Conservation (phyloP, 768 basidiomycete species). For the Pleurotus tuber-regium region DNA sequence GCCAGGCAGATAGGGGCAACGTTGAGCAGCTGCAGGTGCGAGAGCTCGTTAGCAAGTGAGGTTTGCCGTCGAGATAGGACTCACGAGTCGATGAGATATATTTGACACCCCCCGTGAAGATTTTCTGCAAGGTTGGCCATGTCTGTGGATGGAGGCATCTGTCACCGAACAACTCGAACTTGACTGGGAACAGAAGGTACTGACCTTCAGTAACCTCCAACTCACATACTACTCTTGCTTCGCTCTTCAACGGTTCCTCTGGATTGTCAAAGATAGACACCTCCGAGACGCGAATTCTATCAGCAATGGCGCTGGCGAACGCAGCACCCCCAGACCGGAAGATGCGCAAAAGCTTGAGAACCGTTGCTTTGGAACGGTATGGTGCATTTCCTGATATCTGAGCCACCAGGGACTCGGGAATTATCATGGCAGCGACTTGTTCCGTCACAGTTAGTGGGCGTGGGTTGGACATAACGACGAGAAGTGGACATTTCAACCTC, state of each 20-base stretch:
- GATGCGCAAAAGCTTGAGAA: background rate
- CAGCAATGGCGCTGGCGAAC: background rate
- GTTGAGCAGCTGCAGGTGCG: slow-evolving; percentile 38
- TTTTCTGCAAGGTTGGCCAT: slow-evolving; percentile 51
- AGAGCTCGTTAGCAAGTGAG: background rate
- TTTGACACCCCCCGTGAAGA: slow-evolving; percentile 58
- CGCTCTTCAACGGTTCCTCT: background rate
- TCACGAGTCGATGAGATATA: slow-evolving; percentile 54
- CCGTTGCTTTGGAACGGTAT: background rate
- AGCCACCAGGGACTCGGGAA: background rate
- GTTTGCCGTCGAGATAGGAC: slow-evolving; percentile 15
- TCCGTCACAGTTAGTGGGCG: background rate
- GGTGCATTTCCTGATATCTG: background rate
- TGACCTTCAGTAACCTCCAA: slow-evolving; percentile 8
- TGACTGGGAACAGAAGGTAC: no score
- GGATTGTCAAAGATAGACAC: slow-evolving; percentile 13
- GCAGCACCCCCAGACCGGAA: background rate
- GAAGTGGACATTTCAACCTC: no score
- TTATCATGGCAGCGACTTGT: background rate
- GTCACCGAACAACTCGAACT: no score
- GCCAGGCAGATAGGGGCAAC: slow-evolving; percentile 34
- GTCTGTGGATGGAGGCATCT: no score
- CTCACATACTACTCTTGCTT: slow-evolving; percentile 5
- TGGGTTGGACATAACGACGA: no score
- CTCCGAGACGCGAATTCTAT: slow-evolving; percentile 8